A percentile compares a stretch with the other conserved stretches of the same genome.
phyloP scores from a whole-genome alignment of 2,329 filamentous ascomycete species.

The Scortechinia acanthostroma region DNA sequence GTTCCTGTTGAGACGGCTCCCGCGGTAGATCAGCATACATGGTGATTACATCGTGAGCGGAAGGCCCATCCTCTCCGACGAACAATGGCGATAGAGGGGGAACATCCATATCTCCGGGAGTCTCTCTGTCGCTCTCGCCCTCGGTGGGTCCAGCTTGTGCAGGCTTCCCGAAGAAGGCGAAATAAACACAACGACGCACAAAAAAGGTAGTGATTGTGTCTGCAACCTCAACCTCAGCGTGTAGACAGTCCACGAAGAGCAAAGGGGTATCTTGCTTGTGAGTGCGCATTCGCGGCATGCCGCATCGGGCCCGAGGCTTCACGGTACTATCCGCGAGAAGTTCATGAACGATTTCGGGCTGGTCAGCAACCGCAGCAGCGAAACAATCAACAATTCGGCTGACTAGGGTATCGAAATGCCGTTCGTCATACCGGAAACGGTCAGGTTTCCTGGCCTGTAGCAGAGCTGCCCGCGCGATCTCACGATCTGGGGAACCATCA shows the following conservation, averaged over 20 bases:
- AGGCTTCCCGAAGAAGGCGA: slow-evolving; percentile 10
- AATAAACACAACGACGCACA: slow-evolving; percentile 12
- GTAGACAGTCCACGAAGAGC: slow-evolving; percentile 11
- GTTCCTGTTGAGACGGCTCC: background rate
- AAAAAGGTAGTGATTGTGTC: slow-evolving; percentile 11
- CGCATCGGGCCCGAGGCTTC: slow-evolving; percentile 8
- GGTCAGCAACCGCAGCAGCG: slow-evolving; percentile 4
- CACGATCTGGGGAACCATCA: slow-evolving; percentile 9
- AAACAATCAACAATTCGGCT: slow-evolving; percentile 8
- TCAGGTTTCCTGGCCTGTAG: slow-evolving; percentile 11
- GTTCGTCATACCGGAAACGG: slow-evolving; percentile 10
- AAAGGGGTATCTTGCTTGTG: slow-evolving; percentile 8
- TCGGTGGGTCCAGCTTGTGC: slow-evolving; percentile 1
- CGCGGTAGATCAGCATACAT: background rate
- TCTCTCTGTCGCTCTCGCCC: background rate
- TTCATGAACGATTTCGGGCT: slow-evolving; percentile 4
- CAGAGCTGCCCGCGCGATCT: slow-evolving; percentile 10
- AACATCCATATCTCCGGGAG: background rate
- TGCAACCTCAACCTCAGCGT: slow-evolving; percentile 4
- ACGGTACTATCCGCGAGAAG: slow-evolving; percentile 7
- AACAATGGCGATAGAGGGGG: slow-evolving; percentile 1
- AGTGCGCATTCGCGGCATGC: slow-evolving; percentile 7
- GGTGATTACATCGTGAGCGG: background rate
- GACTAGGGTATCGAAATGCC: slow-evolving; percentile 9
- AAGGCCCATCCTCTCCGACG: background rate